Evolutionary conservation across 345 rosid species (phyloP).

Genomic region (Psidium friedrichsthalianum): DNA sequence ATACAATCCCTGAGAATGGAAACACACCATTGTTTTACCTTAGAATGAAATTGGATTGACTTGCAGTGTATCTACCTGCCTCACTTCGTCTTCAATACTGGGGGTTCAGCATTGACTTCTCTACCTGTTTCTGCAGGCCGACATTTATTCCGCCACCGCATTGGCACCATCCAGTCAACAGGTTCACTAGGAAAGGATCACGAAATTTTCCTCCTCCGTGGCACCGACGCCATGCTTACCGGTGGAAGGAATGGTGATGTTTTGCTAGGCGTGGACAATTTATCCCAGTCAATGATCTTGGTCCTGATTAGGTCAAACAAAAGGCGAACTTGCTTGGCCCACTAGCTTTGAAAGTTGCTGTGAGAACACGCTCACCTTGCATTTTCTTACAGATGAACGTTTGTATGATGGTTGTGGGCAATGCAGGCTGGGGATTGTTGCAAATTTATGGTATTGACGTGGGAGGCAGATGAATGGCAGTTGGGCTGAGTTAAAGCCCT

Average conservation of each 20-base stretch:
- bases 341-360: not conserved
- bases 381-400: not conserved
- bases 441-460: not conserved
- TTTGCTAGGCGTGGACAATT: not conserved
- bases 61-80: not conserved
- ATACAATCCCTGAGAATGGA: not conserved
- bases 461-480: conserved; percentile 8
- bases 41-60: not conserved
- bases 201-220: not conserved
- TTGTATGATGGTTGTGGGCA: not conserved
- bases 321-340: not conserved
- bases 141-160: not conserved
- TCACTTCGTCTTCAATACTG: not conserved
- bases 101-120: not conserved
- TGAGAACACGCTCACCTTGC: not conserved
- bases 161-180: not conserved
- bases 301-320: not conserved
- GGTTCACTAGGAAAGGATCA: not conserved
- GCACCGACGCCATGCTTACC: not conserved
- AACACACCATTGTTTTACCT: not conserved
- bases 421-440: not conserved
- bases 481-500: conserved; percentile 21
- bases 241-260: not conserved
- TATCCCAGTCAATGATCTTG: not conserved
- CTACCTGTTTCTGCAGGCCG: not conserved